A percentile compares a stretch with the other conserved stretches of the same genome.
Conservation (phyloP, 768 basidiomycete genomes). For the Lactifluus echinatus region DNA sequence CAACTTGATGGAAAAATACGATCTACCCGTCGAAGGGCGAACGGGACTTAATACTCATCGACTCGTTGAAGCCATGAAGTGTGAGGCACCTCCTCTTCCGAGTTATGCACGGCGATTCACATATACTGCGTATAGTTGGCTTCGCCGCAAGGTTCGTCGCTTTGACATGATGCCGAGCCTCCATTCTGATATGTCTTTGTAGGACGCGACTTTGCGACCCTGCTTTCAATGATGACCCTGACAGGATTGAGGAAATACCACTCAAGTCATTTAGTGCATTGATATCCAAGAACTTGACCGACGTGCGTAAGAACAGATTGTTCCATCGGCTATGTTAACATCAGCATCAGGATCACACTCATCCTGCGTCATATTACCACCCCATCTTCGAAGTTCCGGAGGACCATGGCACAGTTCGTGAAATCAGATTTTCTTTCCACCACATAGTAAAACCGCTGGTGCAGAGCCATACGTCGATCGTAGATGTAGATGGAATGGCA, state of each 20-base stretch:
- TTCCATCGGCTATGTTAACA: neutral
- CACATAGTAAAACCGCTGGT: neutral
- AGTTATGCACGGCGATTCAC: neutral
- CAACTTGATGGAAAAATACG: slow-evolving; percentile 80
- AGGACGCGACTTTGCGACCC: slow-evolving; percentile 85
- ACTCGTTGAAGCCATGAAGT: slow-evolving; percentile 79
- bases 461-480: slow-evolving; percentile 76
- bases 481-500: slow-evolving; percentile 83
- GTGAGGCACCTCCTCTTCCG: slow-evolving; percentile 30
- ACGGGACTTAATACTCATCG: slow-evolving; percentile 69
- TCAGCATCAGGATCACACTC: slow-evolving; percentile 59
- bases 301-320: slow-evolving; percentile 43
- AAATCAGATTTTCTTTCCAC: neutral
- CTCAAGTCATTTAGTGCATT: slow-evolving; percentile 58
- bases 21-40: slow-evolving; percentile 38
- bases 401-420: slow-evolving; percentile 78
- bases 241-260: slow-evolving; percentile 52
- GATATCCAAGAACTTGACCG: slow-evolving; percentile 65
- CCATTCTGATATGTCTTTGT: slow-evolving; percentile 18
- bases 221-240: slow-evolving; percentile 46
- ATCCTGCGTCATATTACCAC: slow-evolving; percentile 74
- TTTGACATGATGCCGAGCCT: neutral
- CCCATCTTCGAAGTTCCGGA: slow-evolving; percentile 67
- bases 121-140: slow-evolving; percentile 36
- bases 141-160: slow-evolving; percentile 50